Evolutionary conservation across 1,284 basidiomycete species (phyloP), one percentile per base, ranked within the genome.

Genomic region (Ceratorhiza oryzae-sativae): DNA sequence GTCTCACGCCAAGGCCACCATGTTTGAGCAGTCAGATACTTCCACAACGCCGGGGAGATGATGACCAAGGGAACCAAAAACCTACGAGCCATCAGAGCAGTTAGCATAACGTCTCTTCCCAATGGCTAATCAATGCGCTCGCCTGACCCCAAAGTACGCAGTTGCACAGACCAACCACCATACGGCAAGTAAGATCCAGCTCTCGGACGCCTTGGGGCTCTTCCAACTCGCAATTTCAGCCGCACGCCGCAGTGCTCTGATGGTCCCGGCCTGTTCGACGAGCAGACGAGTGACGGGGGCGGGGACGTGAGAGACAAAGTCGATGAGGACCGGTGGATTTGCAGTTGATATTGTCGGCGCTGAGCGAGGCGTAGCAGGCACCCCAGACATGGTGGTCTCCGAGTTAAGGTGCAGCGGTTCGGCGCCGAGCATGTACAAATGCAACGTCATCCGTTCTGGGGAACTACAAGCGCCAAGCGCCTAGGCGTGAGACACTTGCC

Each of bases 151-250:
- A 23, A 75, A 62, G 27, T 71, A 67, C 12, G 53, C 46, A 23
- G 49, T 67, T 60, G 68, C 62, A 49, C 74, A 75, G 23, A 72
- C 6, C 3, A 55, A 20, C 74, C 74, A 75, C 70, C 60, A 75
- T 45, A 42, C 60, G 6, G 59, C 73, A n/a, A 75, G 51, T 27
- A 68, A 32, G 9, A 75, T 36, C 74, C 74, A 75, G 39, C 74
- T 74, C 67, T 75, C 74, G 3, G 74, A 68, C 23, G 39, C n/a
- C 13, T 65, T 71, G 51, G 46, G 45, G 46, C 63, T 72, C 49
- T 61, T 73, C 74, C 74, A 75, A 62, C 74, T 75, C 46, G 51
- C 55, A 13, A 74, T 67, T 67, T 75, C 67, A 18, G 71, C 63
- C 9, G 45, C 39, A 41, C 73, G 55, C 12, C 74, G 59, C 6